phyloP scores from a whole-genome alignment of 495 filamentous ascomycete genomes.

The Aspergillus mulundensis region DNA sequence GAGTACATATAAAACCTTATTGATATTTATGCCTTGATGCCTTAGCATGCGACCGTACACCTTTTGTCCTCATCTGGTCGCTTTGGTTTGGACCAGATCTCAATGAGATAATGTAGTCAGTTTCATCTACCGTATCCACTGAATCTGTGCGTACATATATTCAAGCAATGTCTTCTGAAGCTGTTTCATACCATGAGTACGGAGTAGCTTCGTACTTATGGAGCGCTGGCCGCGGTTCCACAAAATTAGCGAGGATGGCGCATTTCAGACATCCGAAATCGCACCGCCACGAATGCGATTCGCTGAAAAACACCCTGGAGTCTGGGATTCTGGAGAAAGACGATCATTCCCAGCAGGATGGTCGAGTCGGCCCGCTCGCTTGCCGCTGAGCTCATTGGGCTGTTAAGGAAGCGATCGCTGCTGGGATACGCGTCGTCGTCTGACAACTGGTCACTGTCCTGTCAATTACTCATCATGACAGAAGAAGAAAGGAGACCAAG shows the following conservation, averaged over 20 bases:
- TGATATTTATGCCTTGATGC: not conserved
- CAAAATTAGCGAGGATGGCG: not conserved
- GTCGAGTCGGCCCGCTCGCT: constrained; percentile 5
- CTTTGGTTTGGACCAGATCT: not conserved
- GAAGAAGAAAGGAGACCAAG: not conserved
- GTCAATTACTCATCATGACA: not conserved
- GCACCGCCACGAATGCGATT: not conserved
- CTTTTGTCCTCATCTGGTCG: not conserved
- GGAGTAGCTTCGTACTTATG: too few relatives aligned
- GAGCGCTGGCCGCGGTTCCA: not conserved
- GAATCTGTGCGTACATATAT: too few relatives aligned
- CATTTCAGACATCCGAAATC: not conserved
- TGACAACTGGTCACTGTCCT: not conserved
- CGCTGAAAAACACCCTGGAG: not conserved
- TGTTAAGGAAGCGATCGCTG: constrained; percentile 17
- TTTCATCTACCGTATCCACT: not conserved
- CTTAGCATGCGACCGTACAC: not conserved
- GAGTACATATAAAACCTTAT: not conserved
- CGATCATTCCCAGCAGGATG: not conserved
- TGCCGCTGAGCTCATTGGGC: constrained; percentile 10
- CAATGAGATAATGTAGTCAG: not conserved
- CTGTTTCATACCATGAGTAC: too few relatives aligned
- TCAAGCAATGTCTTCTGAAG: too few relatives aligned
- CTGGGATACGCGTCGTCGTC: constrained; percentile 16
- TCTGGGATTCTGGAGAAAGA: not conserved